Evolutionary conservation across 805 yeast genomes (phyloP).

Genomic region (Phaffomyces antillensis): DNA sequence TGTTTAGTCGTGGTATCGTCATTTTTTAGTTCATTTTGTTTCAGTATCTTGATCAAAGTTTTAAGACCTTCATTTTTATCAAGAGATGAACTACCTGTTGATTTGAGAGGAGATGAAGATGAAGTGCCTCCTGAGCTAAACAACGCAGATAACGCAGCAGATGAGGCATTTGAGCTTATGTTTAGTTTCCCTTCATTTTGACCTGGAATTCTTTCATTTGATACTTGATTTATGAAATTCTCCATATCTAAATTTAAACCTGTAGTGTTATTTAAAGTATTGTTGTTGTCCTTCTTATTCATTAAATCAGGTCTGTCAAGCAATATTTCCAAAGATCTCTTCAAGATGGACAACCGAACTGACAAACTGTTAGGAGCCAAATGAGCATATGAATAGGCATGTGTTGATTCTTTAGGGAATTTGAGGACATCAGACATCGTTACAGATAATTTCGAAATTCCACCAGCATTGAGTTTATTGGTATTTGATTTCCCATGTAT

Average conservation of each 20-base stretch:
- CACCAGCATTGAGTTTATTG: conserved; percentile 11
- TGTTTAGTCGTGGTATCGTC: conserved; percentile 26
- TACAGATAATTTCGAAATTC: conserved; percentile 24
- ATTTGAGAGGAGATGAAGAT: conserved; percentile 4
- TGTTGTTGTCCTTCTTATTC: conserved; percentile 1
- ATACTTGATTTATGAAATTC: conserved; percentile 18
- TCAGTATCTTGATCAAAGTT: conserved; percentile 42
- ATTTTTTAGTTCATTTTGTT: conserved; percentile 25
- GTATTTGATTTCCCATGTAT: conserved; percentile 10
- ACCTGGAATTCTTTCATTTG: conserved; percentile 1
- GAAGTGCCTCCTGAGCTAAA: conserved; percentile 13
- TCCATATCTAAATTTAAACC: conserved; percentile 22
- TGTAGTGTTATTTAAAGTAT: conserved; percentile 2
- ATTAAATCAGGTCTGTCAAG: conserved; percentile 28
- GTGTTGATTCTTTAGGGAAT: conserved; percentile 75
- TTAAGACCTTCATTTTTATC: conserved; percentile 24
- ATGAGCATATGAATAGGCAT: conserved; percentile 79
- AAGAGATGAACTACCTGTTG: conserved; percentile 5
- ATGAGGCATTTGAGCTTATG: conserved; percentile 32
- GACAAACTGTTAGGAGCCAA: conserved; percentile 76
- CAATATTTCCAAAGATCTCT: conserved; percentile 68
- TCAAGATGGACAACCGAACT: conserved; percentile 64
- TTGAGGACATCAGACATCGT: conserved; percentile 40
- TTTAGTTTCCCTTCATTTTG: conserved; percentile 19
- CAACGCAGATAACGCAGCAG: conserved; percentile 32